These are phyloP conservation scores for Fusarium cyanostomum DNA, from an alignment of 2,329 filamentous ascomycete species.

Conservation along the genomic window DNA sequence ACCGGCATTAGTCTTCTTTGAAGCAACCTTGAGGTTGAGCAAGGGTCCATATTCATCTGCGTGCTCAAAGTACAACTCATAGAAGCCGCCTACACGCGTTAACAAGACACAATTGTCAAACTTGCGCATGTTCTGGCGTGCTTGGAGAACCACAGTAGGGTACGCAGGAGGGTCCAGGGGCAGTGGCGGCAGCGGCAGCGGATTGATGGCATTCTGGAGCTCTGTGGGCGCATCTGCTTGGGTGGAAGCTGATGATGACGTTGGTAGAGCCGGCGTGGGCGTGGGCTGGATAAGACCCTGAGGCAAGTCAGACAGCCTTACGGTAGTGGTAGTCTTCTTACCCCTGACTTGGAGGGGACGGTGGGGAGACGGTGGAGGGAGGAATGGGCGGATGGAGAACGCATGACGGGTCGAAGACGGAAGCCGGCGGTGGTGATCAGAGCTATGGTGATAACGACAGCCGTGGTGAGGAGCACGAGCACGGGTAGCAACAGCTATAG, in stretches of 20 bases:
- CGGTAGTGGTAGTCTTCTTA: slow-evolving; percentile 64
- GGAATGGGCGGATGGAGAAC: slow-evolving; percentile 33
- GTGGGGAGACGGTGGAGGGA: slow-evolving; percentile 33
- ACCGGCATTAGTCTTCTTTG: slow-evolving; percentile 80
- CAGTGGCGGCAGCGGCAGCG: slow-evolving; percentile 43
- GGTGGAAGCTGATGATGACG: slow-evolving; percentile 30
- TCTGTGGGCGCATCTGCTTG: slow-evolving; percentile 23
- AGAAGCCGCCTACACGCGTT: slow-evolving; percentile 94
- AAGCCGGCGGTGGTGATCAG: not conserved
- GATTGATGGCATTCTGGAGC: slow-evolving; percentile 20
- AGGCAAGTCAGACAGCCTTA: slow-evolving; percentile 66
- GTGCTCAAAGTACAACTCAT: slow-evolving; percentile 97
- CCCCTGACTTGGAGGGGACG: slow-evolving; percentile 49
- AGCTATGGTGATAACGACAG: slow-evolving; percentile 10
- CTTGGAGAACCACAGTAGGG: slow-evolving; percentile 89
- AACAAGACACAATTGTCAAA: slow-evolving; percentile 91
- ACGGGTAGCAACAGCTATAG: not conserved
- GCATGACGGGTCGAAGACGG: slow-evolving; percentile 1
- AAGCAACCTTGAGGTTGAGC: slow-evolving; percentile 85
- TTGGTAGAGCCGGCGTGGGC: slow-evolving; percentile 22
- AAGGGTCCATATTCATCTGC: slow-evolving; percentile 88
- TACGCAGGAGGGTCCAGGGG: slow-evolving; percentile 67
- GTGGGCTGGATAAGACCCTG: slow-evolving; percentile 56
- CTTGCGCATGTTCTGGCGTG: slow-evolving; percentile 86
- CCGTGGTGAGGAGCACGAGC: not conserved